Evolutionary conservation across 2,329 filamentous ascomycete genomes (phyloP).

Genomic region (Ambrosiella xylebori): DNA sequence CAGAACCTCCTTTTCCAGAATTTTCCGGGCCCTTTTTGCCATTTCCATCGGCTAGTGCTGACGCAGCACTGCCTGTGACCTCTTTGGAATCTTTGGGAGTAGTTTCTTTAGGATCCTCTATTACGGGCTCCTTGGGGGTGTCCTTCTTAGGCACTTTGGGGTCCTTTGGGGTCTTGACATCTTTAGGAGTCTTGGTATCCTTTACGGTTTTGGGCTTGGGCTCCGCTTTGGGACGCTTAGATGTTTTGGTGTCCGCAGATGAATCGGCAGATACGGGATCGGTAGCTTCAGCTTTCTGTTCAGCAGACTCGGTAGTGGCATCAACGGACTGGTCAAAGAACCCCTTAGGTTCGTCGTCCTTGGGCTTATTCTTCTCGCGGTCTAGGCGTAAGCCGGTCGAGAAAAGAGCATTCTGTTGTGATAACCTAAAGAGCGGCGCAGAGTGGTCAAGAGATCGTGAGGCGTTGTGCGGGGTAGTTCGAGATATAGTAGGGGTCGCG

Average conservation of each 20-base stretch:
- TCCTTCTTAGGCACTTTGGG: conserved; percentile 2
- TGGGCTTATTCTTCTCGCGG: conserved; percentile 19
- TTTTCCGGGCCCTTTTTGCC: conserved; percentile 3
- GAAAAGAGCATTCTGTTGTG: conserved; percentile 8
- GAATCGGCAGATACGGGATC: background rate
- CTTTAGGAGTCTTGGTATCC: conserved; percentile 1
- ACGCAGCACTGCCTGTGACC: conserved; percentile 39
- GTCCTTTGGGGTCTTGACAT: background rate
- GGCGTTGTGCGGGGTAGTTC: background rate
- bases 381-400: conserved; percentile 9
- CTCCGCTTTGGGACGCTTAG: conserved; percentile 2
- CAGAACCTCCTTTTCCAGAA: conserved; percentile 38
- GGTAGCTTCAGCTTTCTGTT: conserved; percentile 15
- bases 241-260: background rate
- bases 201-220: background rate
- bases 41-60: conserved; percentile 19
- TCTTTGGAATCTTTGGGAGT: conserved; percentile 26
- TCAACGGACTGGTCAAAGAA: conserved; percentile 35
- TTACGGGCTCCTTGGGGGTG: conserved; percentile 4
- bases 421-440: conserved; percentile 8
- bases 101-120: background rate
- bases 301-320: conserved; percentile 30
- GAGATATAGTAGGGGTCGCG: background rate
- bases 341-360: conserved; percentile 20
- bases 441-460: conserved; percentile 4